Conservation (phyloP, 208 protist species). For the Phytomonas francai region DNA sequence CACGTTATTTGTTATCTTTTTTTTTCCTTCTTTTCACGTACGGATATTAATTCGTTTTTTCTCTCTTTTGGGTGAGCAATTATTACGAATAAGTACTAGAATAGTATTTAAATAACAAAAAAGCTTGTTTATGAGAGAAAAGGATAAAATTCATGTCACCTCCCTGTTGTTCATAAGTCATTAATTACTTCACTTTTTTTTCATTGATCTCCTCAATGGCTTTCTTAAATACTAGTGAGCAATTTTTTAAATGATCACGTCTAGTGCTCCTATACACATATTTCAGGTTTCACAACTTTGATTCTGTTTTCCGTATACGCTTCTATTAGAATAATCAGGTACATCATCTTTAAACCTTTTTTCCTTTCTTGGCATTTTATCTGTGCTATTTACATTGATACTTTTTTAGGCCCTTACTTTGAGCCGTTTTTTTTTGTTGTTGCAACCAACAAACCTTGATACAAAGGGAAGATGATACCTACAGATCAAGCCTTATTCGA, state of each 20-base stretch:
- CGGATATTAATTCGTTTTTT: conserved; percentile 3
- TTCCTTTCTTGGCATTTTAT: neutral
- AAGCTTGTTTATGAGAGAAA: neutral
- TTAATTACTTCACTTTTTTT: neutral
- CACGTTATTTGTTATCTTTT: conserved; percentile 10
- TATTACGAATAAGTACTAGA: neutral
- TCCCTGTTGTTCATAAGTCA: neutral
- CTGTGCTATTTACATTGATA: neutral
- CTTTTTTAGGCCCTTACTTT: neutral
- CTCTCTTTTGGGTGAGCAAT: conserved; percentile 4
- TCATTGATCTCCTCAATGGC: neutral
- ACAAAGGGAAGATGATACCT: neutral
- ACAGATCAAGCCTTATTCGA: conserved; percentile 4
- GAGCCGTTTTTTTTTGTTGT: neutral
- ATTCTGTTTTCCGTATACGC: neutral
- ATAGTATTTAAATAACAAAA: neutral
- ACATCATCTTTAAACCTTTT: neutral
- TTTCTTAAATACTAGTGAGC: neutral
- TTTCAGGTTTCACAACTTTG: neutral
- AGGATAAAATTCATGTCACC: neutral
- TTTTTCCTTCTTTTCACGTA: conserved; percentile 8
- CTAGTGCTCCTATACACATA: neutral
- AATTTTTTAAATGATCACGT: neutral
- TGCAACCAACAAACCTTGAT: neutral
- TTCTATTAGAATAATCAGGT: neutral